These are phyloP conservation scores for Lathyrus tuberosus DNA, from an alignment of 306 rosid species.

Conservation along the genomic window DNA sequence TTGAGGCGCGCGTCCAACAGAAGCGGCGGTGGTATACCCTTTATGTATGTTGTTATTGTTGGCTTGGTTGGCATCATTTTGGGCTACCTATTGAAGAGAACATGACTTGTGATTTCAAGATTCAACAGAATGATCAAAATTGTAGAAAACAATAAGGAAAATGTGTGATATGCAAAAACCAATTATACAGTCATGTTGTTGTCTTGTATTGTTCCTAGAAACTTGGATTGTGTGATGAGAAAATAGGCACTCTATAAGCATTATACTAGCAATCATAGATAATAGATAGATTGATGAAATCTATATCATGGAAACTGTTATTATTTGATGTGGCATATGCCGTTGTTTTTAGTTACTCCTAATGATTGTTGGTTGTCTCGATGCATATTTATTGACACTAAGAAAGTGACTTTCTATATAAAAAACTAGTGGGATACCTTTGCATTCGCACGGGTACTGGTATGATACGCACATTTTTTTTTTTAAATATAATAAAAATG, in stretches of 20 bases:
- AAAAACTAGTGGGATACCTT: too few species aligned
- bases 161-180: constrained; percentile 47
- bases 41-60: constrained; percentile 59
- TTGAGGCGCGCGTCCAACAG: constrained; percentile 54
- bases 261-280: constrained; percentile 42
- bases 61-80: constrained; percentile 75
- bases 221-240: constrained; percentile 45
- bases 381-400: not conserved
- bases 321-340: constrained; percentile 33
- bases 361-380: not conserved
- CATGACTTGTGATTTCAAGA: constrained; percentile 47
- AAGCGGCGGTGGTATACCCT: constrained; percentile 56
- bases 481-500: too few species aligned
- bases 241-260: constrained; percentile 32
- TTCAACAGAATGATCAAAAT: constrained; percentile 22
- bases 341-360: not conserved
- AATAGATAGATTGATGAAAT: constrained; percentile 35
- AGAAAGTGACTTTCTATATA: not conserved
- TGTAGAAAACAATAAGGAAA: constrained; percentile 54
- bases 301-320: constrained; percentile 37
- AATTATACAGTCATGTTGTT: constrained; percentile 43
- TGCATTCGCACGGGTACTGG: too few species aligned
- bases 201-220: constrained; percentile 42
- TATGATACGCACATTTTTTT: too few species aligned
- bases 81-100: constrained; percentile 78